A percentile compares a stretch with the other conserved stretches of the same genome.
These are phyloP conservation scores for Agrocybe chaxingu DNA, from an alignment of 768 basidiomycete genomes.

Conservation along the genomic window DNA sequence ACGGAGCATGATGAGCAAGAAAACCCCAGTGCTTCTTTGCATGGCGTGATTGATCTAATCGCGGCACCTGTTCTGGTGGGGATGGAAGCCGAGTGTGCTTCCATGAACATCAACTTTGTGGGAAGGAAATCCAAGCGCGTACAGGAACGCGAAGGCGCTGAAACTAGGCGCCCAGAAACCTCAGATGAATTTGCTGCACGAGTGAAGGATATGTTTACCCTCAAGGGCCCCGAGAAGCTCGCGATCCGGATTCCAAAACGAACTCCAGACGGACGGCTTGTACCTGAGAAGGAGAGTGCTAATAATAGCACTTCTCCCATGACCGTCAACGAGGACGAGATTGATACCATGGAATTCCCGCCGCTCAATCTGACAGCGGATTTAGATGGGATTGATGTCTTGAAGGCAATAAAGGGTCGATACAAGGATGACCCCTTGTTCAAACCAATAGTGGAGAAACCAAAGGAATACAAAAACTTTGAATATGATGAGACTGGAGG, in stretches of 20 bases:
- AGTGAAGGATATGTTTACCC: background rate
- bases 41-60: too few relatives aligned
- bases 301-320: too few relatives aligned
- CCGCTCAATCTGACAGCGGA: background rate
- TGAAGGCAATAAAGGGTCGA: background rate
- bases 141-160: background rate
- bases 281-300: too few relatives aligned
- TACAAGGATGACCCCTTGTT: background rate
- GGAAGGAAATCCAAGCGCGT: too few relatives aligned
- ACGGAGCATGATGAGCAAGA: too few relatives aligned
- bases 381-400: background rate
- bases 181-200: constrained; percentile 3
- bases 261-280: too few relatives aligned
- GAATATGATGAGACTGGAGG: too few relatives aligned
- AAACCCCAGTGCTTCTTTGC: too few relatives aligned
- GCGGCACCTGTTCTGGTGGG: too few relatives aligned
- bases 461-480: background rate
- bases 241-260: background rate
- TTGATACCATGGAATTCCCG: background rate
- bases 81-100: too few relatives aligned
- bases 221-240: background rate
- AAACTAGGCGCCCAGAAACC: background rate
- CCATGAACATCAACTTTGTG: too few relatives aligned
- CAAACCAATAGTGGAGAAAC: background rate
- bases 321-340: too few relatives aligned